Conservation (phyloP, 176 grass and related monocot genomes). For the Aegilops speltoides region DNA sequence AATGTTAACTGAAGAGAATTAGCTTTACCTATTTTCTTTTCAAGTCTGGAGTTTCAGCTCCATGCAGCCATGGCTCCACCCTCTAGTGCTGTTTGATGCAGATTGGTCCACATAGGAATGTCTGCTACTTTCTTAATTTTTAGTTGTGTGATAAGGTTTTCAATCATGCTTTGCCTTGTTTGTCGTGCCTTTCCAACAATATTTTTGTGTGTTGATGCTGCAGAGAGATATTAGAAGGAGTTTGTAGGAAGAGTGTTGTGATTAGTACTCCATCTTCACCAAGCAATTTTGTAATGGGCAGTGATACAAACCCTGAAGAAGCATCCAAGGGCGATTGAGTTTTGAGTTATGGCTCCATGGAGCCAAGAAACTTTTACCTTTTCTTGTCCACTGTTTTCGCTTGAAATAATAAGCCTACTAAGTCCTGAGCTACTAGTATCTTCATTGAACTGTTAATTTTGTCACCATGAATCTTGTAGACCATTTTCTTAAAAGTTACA, state of each 20-base stretch:
- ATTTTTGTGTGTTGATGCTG: not conserved
- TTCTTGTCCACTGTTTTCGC: not conserved
- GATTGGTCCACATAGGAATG: not conserved
- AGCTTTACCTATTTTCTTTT: not conserved
- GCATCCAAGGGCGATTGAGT: not conserved
- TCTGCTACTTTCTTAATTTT: not conserved
- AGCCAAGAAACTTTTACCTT: not conserved
- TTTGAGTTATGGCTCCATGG: not conserved
- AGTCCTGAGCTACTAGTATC: not conserved
- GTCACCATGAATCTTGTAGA: not conserved
- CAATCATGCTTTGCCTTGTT: not conserved
- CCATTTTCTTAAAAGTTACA: not conserved
- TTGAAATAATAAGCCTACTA: slow-evolving; percentile 16
- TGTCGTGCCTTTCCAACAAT: not conserved
- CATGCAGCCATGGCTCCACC: not conserved
- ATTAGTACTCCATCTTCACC: not conserved
- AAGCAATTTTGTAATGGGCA: not conserved
- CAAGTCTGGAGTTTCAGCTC: not conserved
- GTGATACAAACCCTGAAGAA: not conserved
- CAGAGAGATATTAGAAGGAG: not conserved
- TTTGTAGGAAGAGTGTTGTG: not conserved
- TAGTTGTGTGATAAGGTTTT: not conserved
- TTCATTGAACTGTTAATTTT: slow-evolving; percentile 6
- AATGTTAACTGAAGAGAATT: slow-evolving; percentile 15
- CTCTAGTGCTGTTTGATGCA: not conserved